A percentile compares a stretch with the other conserved stretches of the same genome.
phyloP scores from a whole-genome alignment of 345 rosid species.

The Psidium friedrichsthalianum region DNA sequence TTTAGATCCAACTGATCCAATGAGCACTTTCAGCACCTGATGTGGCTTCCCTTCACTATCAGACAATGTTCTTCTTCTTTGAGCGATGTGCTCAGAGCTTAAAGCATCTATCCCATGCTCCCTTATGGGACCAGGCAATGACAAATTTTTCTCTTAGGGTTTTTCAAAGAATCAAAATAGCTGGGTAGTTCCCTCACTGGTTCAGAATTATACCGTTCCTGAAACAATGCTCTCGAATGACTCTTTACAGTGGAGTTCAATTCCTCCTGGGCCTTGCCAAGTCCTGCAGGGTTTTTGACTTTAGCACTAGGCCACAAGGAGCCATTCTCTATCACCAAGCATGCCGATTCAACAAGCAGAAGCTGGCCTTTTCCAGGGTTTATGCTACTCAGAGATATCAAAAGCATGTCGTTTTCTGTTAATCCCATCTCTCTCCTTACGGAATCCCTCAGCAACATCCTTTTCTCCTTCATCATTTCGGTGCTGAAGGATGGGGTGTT shows the following conservation, averaged over 20 bases:
- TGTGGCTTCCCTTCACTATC: slow-evolving; percentile 14
- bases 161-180: slow-evolving; percentile 2
- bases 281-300: slow-evolving; percentile 18
- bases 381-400: slow-evolving; percentile 89
- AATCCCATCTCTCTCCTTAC: slow-evolving; percentile 76
- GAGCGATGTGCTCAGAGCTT: slow-evolving; percentile 5
- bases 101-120: background rate
- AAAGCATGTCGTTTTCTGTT: slow-evolving; percentile 67
- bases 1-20: slow-evolving; percentile 96
- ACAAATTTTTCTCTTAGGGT: slow-evolving; percentile 9
- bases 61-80: slow-evolving; percentile 15
- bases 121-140: background rate
- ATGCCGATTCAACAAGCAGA: slow-evolving; percentile 65
- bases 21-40: slow-evolving; percentile 59
- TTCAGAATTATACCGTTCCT: slow-evolving; percentile 11
- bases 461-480: slow-evolving; percentile 55
- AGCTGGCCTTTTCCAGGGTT: slow-evolving; percentile 90
- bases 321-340: slow-evolving; percentile 30
- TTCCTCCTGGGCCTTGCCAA: slow-evolving; percentile 8
- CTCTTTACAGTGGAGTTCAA: slow-evolving; percentile 31
- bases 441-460: slow-evolving; percentile 44
- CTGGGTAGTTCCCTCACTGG: slow-evolving; percentile 5
- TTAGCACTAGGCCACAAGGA: slow-evolving; percentile 19
- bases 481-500: slow-evolving; percentile 52
- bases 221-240: slow-evolving; percentile 60